Conservation (phyloP, 208 protist genomes). For the Trypanosoma cruzi region DNA sequence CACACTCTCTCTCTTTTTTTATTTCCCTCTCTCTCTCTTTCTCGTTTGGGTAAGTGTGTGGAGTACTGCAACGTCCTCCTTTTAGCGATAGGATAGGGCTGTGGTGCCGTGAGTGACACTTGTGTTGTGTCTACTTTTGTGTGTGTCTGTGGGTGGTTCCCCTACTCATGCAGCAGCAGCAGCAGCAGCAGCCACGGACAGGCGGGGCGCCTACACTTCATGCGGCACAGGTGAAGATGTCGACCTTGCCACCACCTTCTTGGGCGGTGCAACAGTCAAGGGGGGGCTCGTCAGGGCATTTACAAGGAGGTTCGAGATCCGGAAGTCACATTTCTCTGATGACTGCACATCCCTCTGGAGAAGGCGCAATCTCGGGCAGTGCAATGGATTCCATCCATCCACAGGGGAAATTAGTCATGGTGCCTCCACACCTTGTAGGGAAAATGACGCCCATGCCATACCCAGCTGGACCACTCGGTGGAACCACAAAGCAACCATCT, state of each 20-base stretch:
- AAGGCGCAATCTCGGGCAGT: conserved; percentile 5
- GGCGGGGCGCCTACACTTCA: not conserved
- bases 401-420: conserved; percentile 10
- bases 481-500: no score
- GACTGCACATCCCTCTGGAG: not conserved
- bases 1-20: conserved; percentile 3
- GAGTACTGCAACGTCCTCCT: not conserved
- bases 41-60: not conserved
- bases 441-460: conserved; percentile 22
- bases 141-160: no score
- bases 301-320: not conserved
- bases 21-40: conserved; percentile 5
- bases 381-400: not conserved
- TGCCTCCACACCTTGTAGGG: not conserved
- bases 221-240: not conserved
- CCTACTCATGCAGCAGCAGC: conserved; percentile 12
- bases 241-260: not conserved
- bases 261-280: not conserved
- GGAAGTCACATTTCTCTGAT: not conserved
- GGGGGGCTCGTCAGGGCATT: not conserved
- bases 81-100: not conserved
- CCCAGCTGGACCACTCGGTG: conserved; percentile 7
- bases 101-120: not conserved
- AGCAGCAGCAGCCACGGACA: conserved; percentile 5
- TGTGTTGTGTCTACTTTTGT: not conserved